A percentile compares a stretch with the other conserved stretches of the same genome.
phyloP scores from a whole-genome alignment of 1,284 basidiomycete genomes.

The Cystobasidiaceae sp. region DNA sequence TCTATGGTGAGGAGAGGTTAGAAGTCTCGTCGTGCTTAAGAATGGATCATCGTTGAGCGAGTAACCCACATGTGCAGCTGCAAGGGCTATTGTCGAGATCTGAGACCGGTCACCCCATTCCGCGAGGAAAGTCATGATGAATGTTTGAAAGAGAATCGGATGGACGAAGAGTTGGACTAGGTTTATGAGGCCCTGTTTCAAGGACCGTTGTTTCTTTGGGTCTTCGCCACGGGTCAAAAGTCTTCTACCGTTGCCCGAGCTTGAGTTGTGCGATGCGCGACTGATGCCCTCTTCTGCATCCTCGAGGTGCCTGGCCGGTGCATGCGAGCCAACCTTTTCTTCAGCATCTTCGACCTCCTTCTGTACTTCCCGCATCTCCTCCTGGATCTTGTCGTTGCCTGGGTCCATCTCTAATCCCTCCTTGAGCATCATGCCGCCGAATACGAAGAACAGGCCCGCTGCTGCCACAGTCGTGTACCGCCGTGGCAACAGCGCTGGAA shows the following conservation, averaged over 20 bases:
- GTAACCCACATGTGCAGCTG: slow-evolving; percentile 79
- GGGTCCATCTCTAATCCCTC: slow-evolving; percentile 76
- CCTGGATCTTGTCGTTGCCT: slow-evolving; percentile 65
- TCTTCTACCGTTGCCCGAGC: slow-evolving; percentile 45
- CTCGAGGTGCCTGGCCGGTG: slow-evolving; percentile 33
- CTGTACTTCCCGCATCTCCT: slow-evolving; percentile 58
- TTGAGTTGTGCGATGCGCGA: slow-evolving; percentile 37
- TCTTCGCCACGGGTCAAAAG: slow-evolving; percentile 6
- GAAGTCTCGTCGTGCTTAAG: not conserved
- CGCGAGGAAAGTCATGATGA: slow-evolving; percentile 89
- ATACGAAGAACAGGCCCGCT: slow-evolving; percentile 73
- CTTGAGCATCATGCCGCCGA: slow-evolving; percentile 76
- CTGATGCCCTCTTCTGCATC: slow-evolving; percentile 54
- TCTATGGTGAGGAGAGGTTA: slow-evolving; percentile 49
- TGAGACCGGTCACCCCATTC: slow-evolving; percentile 99
- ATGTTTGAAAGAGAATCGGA: slow-evolving; percentile 92
- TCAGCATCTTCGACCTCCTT: slow-evolving; percentile 72
- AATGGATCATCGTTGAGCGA: not conserved
- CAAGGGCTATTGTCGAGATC: slow-evolving; percentile 93
- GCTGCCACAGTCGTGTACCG: slow-evolving; percentile 73
- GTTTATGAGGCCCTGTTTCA: slow-evolving; percentile 67
- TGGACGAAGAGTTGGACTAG: slow-evolving; percentile 76
- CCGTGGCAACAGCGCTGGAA: slow-evolving; percentile 74
- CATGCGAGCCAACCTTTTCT: slow-evolving; percentile 32
- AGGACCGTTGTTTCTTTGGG: not conserved